Percentiles rank a stretch among this genome's conserved stretches.
phyloP scores from a whole-genome alignment of 2,329 filamentous ascomycete species.

The Ustulina deusta region DNA sequence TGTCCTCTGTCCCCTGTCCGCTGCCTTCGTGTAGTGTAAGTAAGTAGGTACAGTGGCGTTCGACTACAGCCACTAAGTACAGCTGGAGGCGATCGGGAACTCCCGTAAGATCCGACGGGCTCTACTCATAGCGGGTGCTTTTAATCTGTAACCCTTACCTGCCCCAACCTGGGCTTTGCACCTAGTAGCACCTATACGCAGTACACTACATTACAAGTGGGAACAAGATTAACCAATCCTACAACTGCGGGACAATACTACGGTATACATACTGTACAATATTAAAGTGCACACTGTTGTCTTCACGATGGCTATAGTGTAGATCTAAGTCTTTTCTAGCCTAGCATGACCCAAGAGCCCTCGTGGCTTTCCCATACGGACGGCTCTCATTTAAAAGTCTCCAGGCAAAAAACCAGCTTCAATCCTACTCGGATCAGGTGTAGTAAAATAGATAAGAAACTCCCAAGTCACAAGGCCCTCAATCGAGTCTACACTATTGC shows the following conservation, averaged over 20 bases:
- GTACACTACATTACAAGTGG: no score
- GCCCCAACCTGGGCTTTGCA: background rate
- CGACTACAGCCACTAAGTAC: slow-evolving; percentile 4
- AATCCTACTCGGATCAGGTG: slow-evolving; percentile 1
- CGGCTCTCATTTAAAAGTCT: slow-evolving; percentile 8
- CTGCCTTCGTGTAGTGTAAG: slow-evolving; percentile 10
- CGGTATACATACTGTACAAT: no score
- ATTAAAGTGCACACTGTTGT: background rate
- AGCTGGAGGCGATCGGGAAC: slow-evolving; percentile 24
- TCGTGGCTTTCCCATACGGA: slow-evolving; percentile 3
- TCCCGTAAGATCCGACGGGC: slow-evolving; percentile 30
- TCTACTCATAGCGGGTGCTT: slow-evolving; percentile 7
- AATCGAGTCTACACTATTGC: background rate
- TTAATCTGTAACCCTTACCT: slow-evolving; percentile 14
- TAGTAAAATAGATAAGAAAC: slow-evolving; percentile 2
- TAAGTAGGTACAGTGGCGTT: background rate
- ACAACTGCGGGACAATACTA: background rate
- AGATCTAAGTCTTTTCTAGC: background rate
- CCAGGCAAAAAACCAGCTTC: background rate
- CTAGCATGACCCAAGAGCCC: background rate
- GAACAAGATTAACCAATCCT: slow-evolving; percentile 9
- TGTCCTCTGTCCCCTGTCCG: slow-evolving; percentile 4
- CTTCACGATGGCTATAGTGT: background rate
- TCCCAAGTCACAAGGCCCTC: slow-evolving; percentile 6
- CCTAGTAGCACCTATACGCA: background rate